Evolutionary conservation across 2,329 filamentous ascomycete genomes (phyloP).

Genomic region (Monilinia fructicola): DNA sequence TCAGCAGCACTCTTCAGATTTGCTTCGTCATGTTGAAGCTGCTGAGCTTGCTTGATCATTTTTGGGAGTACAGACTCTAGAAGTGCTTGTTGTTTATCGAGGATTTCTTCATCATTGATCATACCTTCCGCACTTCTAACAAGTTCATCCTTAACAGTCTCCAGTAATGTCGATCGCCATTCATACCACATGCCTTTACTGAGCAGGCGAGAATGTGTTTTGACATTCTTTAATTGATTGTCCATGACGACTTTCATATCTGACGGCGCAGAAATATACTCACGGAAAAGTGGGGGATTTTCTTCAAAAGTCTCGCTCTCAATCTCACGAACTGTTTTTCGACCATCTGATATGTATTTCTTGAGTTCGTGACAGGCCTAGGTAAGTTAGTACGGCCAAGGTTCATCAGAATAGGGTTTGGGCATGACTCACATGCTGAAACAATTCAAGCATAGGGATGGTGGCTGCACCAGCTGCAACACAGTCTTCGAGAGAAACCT

Average conservation of each 20-base stretch:
- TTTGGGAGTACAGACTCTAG: conserved; percentile 67
- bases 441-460: conserved; percentile 88
- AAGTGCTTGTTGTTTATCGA: conserved; percentile 67
- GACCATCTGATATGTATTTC: conserved; percentile 92
- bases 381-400: conserved; percentile 36
- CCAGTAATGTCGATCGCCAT: conserved; percentile 87
- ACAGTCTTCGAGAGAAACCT: conserved; percentile 67
- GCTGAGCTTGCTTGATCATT: conserved; percentile 59
- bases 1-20: conserved; percentile 69
- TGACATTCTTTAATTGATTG: conserved; percentile 96
- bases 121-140: conserved; percentile 74
- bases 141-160: conserved; percentile 81
- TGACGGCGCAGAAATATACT: conserved; percentile 82
- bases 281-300: conserved; percentile 86
- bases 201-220: conserved; percentile 82
- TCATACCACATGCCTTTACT: conserved; percentile 99
- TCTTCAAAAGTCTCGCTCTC: conserved; percentile 86
- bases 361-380: conserved; percentile 89
- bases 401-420: neutral
- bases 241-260: conserved; percentile 88
- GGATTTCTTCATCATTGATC: conserved; percentile 65
- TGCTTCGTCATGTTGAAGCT: conserved; percentile 62
- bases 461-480: conserved; percentile 89
- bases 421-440: conserved; percentile 69
- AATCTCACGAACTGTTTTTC: conserved; percentile 85